Conservation (phyloP, 495 filamentous ascomycete genomes). For the Penicillium maclennaniae region DNA sequence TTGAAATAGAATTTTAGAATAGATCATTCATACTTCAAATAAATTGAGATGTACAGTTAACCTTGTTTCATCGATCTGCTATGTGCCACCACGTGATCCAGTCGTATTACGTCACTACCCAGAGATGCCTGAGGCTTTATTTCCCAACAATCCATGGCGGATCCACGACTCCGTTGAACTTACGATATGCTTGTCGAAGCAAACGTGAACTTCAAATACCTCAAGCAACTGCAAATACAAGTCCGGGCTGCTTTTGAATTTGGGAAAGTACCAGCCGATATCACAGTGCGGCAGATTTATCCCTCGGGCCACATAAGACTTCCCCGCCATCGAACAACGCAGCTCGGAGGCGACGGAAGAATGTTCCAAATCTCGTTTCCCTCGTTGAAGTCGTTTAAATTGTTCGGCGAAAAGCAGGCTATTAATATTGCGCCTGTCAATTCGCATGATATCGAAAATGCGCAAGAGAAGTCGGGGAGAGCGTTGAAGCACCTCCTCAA, state of each 20-base stretch:
- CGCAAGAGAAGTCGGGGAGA: constrained; percentile 70
- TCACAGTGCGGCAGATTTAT: neutral
- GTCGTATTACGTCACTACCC: constrained; percentile 18
- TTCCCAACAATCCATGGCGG: constrained; percentile 23
- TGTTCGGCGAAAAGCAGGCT: constrained; percentile 27
- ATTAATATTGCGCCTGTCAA: constrained; percentile 68
- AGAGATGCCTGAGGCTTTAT: constrained; percentile 9
- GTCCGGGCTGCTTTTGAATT: neutral
- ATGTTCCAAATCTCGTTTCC: constrained; percentile 33
- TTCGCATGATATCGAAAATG: constrained; percentile 73
- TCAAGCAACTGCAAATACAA: neutral
- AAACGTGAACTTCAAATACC: neutral
- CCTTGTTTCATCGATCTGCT: neutral
- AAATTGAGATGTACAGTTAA: neutral
- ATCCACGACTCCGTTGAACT: constrained; percentile 9
- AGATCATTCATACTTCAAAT: neutral
- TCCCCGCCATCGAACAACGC: neutral
- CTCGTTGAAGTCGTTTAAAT: constrained; percentile 15
- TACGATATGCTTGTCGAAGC: constrained; percentile 8
- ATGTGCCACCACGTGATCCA: constrained; percentile 11
- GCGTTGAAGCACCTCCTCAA: constrained; percentile 85
- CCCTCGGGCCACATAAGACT: neutral
- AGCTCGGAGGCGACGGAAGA: neutral
- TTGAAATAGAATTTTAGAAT: constrained; percentile 6
- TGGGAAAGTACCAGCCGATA: neutral